Evolutionary conservation across 192 early-diverging fungal genomes (phyloP).

Genomic region (Chytriomyces confervae): DNA sequence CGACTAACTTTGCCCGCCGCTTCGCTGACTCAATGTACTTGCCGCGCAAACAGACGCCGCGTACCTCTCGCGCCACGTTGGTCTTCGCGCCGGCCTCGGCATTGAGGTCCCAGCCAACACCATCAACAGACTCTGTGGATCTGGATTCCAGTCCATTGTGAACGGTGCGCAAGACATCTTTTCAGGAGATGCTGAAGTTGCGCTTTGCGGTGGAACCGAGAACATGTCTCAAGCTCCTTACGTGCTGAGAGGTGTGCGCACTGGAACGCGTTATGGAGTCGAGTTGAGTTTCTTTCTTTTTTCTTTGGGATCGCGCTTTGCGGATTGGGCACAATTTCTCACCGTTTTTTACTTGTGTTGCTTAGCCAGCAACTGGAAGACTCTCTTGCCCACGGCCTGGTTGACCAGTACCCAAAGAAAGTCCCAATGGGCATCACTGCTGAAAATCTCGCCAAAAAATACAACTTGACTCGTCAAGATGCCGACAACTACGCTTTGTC

Average conservation of each 20-base stretch:
- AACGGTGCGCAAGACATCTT: slow-evolving; percentile 93
- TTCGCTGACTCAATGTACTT: neutral
- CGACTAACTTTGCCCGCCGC: too few species aligned
- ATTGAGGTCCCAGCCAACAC: slow-evolving; percentile 87
- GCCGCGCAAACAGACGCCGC: slow-evolving; percentile 65
- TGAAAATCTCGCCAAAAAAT: slow-evolving; percentile 87
- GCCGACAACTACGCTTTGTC: slow-evolving; percentile 84
- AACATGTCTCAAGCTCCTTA: slow-evolving; percentile 95
- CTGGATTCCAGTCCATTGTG: slow-evolving; percentile 94
- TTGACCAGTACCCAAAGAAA: slow-evolving; percentile 82
- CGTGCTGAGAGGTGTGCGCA: slow-evolving; percentile 77
- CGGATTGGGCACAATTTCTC: slow-evolving; percentile 8
- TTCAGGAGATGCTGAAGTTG: slow-evolving; percentile 80
- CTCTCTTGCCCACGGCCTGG: slow-evolving; percentile 79
- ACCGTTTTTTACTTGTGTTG: neutral
- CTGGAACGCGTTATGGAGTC: slow-evolving; percentile 84
- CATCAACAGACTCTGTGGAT: slow-evolving; percentile 95
- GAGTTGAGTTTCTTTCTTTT: slow-evolving; percentile 52
- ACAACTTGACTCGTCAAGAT: slow-evolving; percentile 79
- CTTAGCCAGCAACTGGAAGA: slow-evolving; percentile 82
- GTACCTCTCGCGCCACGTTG: slow-evolving; percentile 92
- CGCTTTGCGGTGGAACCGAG: slow-evolving; percentile 89
- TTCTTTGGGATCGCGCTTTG: neutral
- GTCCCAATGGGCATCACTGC: slow-evolving; percentile 95
- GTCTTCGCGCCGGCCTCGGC: slow-evolving; percentile 84